These are phyloP conservation scores for Corchorus olitorius DNA, from an alignment of 345 rosid species.

Conservation along the genomic window DNA sequence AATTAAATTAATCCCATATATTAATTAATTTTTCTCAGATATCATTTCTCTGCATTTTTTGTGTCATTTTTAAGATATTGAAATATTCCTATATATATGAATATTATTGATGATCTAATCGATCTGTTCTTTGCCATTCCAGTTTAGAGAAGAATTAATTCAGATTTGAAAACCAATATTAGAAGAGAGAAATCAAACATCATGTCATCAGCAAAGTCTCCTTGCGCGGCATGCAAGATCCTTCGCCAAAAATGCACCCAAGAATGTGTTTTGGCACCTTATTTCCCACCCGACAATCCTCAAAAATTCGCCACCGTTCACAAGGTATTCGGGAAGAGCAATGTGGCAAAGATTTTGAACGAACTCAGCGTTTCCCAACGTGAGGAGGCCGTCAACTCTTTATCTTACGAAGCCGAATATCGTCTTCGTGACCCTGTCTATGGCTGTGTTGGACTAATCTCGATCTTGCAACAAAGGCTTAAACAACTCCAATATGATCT, in stretches of 20 bases:
- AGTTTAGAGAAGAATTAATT: too few relatives aligned
- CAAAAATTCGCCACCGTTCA: conserved; percentile 64
- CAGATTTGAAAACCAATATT: too few relatives aligned
- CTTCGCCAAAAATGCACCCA: conserved; percentile 73
- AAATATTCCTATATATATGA: too few relatives aligned
- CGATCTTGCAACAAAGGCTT: conserved; percentile 66
- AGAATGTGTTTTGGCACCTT: conserved; percentile 82
- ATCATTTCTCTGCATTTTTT: too few relatives aligned
- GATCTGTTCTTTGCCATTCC: too few relatives aligned
- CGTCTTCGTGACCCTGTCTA: conserved; percentile 83
- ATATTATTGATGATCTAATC: too few relatives aligned
- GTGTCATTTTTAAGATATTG: too few relatives aligned
- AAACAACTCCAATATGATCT: conserved; percentile 55
- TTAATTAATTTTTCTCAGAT: too few relatives aligned
- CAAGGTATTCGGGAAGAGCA: conserved; percentile 71
- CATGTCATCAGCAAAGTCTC: conserved; percentile 67
- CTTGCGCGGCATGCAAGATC: conserved; percentile 87
- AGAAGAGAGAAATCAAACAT: too few relatives aligned
- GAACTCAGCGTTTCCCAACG: conserved; percentile 56
- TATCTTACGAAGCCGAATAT: conserved; percentile 76
- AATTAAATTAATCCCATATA: too few relatives aligned
- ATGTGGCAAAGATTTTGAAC: conserved; percentile 68
- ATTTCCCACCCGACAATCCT: conserved; percentile 78
- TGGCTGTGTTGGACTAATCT: conserved; percentile 83
- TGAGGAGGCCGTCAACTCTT: conserved; percentile 77